phyloP scores from a whole-genome alignment of 2,329 filamentous ascomycete genomes.

The Dactylellina leptospora region DNA sequence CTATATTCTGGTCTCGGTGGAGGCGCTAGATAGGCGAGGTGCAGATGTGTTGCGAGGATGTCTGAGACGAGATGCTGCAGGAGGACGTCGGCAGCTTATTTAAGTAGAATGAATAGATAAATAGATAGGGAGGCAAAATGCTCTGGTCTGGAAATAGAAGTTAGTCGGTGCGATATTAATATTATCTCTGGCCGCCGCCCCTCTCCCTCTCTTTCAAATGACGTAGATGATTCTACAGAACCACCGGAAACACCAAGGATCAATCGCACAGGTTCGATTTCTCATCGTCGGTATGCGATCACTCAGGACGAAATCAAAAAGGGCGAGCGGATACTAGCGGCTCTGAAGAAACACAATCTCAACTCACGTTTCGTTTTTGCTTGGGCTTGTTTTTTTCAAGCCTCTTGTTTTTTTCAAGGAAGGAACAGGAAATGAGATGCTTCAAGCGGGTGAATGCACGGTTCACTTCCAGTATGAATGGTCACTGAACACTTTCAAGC shows the following conservation, averaged over 20 bases:
- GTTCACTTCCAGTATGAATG: conserved; percentile 32
- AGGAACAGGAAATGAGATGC: conserved; percentile 26
- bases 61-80: conserved; percentile 13
- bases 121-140: conserved; percentile 7
- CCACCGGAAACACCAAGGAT: conserved; percentile 3
- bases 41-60: conserved; percentile 43
- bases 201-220: background rate
- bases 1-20: background rate
- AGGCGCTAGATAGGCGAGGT: conserved; percentile 19
- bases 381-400: background rate
- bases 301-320: conserved; percentile 1
- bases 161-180: conserved; percentile 19
- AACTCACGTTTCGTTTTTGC: conserved; percentile 36
- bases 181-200: too few relatives aligned
- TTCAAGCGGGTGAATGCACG: conserved; percentile 10
- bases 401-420: conserved; percentile 6
- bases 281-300: conserved; percentile 11
- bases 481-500: conserved; percentile 40
- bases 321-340: conserved; percentile 27
- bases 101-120: background rate
- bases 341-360: background rate
- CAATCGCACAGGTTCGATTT: conserved; percentile 1
- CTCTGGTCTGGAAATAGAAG: too few relatives aligned
- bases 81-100: background rate
- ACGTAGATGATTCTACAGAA: conserved; percentile 2